Base-by-base conservation (phyloP, 306 rosid species). In the Pyrus communis region DNA sequence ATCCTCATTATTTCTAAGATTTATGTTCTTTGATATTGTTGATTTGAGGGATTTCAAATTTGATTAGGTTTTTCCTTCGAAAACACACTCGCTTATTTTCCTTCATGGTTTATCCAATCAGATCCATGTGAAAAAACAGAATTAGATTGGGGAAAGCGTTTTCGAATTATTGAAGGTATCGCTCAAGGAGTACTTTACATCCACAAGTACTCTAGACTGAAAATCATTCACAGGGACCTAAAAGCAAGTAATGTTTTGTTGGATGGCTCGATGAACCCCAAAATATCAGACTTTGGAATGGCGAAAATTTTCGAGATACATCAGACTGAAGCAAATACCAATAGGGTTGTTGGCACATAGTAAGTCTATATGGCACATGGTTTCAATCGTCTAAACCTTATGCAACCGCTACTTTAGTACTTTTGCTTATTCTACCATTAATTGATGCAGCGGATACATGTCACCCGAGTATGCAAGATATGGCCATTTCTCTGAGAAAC, bases 141-240 rank as follows among this genome's bases (percentile, higher is more conserved):
- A 4, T 2, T 86, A 13, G 74, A 79, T 3, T 86, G 89, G 93
- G 73, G 70, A 2, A 57, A 33, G 46, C 86, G 86, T 1, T 72
- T 85, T 28, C 71, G 73, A 40, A 89, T 86, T 13, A 83, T 71
- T 5, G 75, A 71, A 71, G 75, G 75, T 30, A 61, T 77, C 0
- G 76, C 66, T 60, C 63, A 74, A 5, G 82, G 79, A 11, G 2
- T 82, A 0, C 62, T 82, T 35, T 82, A 77, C 61, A 54, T 77
- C 25, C 85, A 82, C 1, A 70, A 77, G 40, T 66, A 74, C 46
- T 82, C 77, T 0, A 78, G 79, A 43, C 9, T 78, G 70, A 82
- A 38, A 38, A 38, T 38, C 43, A 38, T 38, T 38, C 43, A 38
- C 3, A 38, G 43, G 43, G 43, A 38, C 27, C 11, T 82, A 38